Conservation (phyloP, 202 grass and related monocot genomes). For the Zoysia matrella region DNA sequence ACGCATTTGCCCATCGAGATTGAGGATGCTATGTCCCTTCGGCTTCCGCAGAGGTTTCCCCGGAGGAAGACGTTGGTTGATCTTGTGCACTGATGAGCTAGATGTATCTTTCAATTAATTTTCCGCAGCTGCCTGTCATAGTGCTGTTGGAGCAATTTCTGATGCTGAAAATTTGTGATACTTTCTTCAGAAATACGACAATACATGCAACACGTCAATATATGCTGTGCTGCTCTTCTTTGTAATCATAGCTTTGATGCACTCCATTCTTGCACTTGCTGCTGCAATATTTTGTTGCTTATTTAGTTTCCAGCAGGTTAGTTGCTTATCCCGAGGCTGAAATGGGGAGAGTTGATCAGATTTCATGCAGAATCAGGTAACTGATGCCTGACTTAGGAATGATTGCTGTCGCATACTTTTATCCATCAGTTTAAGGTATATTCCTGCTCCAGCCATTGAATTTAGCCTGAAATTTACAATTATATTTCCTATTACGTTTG, state of each 20-base stretch:
- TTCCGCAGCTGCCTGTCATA: slow-evolving; percentile 12
- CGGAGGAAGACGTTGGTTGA: slow-evolving; percentile 81
- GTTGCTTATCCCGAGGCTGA: slow-evolving; percentile 15
- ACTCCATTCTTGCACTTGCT: slow-evolving; percentile 26
- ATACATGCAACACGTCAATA: slow-evolving; percentile 27
- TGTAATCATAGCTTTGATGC: slow-evolving; percentile 26
- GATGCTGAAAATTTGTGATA: slow-evolving; percentile 22
- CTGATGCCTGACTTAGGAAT: slow-evolving; percentile 6
- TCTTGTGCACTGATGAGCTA: slow-evolving; percentile 76
- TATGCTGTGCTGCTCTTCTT: slow-evolving; percentile 23
- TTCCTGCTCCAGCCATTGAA: not conserved
- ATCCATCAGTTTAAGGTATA: not conserved
- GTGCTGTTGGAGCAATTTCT: slow-evolving; percentile 36
- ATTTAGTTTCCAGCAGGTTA: slow-evolving; percentile 13
- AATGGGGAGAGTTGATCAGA: slow-evolving; percentile 17
- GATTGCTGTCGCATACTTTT: not conserved
- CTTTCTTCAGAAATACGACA: slow-evolving; percentile 37
- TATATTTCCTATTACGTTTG: not conserved
- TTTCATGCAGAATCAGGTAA: slow-evolving; percentile 45
- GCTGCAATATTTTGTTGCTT: slow-evolving; percentile 34
- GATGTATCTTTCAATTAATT: slow-evolving; percentile 42
- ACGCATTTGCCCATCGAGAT: slow-evolving; percentile 82
- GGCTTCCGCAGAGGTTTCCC: slow-evolving; percentile 88
- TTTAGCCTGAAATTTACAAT: slow-evolving; percentile 14
- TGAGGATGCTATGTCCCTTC: slow-evolving; percentile 83